Evolutionary conservation across 2,329 filamentous ascomycete genomes (phyloP), one percentile per base, ranked within the genome.

Genomic region (Atkinsonella texensis): DNA sequence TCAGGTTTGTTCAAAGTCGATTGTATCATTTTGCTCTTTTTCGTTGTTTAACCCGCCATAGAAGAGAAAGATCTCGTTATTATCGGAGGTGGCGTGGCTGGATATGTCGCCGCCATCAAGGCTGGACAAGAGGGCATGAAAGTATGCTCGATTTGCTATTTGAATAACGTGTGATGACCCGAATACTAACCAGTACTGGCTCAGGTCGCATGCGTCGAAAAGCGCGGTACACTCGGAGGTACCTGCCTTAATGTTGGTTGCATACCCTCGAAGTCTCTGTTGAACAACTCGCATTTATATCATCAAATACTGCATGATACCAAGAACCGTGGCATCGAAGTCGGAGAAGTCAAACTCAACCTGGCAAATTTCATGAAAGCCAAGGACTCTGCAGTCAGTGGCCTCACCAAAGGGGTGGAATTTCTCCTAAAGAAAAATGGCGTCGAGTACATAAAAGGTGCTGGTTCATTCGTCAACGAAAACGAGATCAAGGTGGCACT

Each of bases 341-440:
- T 98, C 62, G 85, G 87, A 66, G 89, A 95, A 74, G 91, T 98
- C 65, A 94, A 95, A 73, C 84, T 98, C 67, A 96, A 98, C 78
- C 80, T 98, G 45, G 72, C 76, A 63, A 84, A 93, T 70, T 89
- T 98, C 82, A 96, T 98, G 90, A 95, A 96, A 76, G 90, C 93
- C 54, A 98, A 98, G 76, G 91, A 98, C 49, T 85, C 83, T 38
- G 94, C 93, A 49, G 93, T 98, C 56, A 71, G 75, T 41, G 83
- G 89, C 48, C 75, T 98, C 59, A 98, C 93, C 59, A 97, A 97
- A 78, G 93, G 93, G 69, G 87, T 98, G 59, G 93, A 98, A 72
- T 98, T 91, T 69, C 77, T 98, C 57, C 85, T 98, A 74, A 97
- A 97, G 84, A 97, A 98, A 81, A 98, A 98, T 75, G 88, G 89